Base-by-base conservation (phyloP, 2,329 filamentous ascomycete genomes). In the Aplosporella prunicola region DNA sequence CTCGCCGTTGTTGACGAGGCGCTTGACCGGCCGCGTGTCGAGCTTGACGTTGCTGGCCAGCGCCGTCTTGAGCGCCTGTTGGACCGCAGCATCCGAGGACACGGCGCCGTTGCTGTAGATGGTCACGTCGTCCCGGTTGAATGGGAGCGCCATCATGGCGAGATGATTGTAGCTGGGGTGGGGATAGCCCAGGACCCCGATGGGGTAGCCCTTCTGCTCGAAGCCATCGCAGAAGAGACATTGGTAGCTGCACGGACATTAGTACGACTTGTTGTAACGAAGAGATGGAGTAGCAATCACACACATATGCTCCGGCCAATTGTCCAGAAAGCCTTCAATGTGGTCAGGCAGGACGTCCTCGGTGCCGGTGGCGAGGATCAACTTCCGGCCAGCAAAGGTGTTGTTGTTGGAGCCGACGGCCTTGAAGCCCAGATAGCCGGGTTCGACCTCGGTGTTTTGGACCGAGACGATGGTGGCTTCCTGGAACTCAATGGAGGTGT, bases 1-100 rank as follows among this genome's bases (percentile, higher is more conserved):
- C 0, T 45, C 45, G 3, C 52, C 53, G 20, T 56, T 55, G 30
- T 56, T 54, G 4, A 55, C 32, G 1, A 57, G 25, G 1, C 47
- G 37, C 14, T 34, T 38, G 20, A 55, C 51, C 18, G 45, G 48
- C 9, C 51, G 46, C 32, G 49, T 39, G 31, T 57, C 55, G 4
- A 56, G 24, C 18, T 41, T 47, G 2, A 47, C 52, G 7, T 52
- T 52, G 9, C 50, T 38, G 0, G 46, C 49, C 24, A 43, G 44
- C 2, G 48, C 39, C 2, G 46, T 34, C 13, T 46, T 48, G 5
- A 56, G 29, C 4, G 50, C 49, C 2, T 46, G 40, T 33, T 50
- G 48, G 1, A 55, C 35, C 5, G 44, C 22, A 1, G 39, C 36
- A 5, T 42, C 43, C 1, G 25, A 20, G 2, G 44, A 42, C 5